Evolutionary conservation across 306 rosid genomes (phyloP).

Genomic region (Cajanus cajan): DNA sequence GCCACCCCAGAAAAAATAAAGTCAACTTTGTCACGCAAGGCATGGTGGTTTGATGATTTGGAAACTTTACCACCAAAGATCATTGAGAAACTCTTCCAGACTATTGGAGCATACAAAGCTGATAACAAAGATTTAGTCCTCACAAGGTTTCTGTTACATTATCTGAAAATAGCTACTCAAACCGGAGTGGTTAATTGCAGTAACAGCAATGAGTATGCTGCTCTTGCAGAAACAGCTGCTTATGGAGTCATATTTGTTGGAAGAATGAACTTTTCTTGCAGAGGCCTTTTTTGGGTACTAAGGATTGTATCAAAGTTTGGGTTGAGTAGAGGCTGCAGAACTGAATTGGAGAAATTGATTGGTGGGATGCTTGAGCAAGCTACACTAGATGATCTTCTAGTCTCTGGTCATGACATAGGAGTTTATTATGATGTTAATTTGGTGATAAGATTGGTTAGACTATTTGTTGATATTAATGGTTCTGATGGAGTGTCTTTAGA

Average conservation of each 20-base stretch:
- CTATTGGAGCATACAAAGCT: conserved; percentile 44
- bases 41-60: conserved; percentile 90
- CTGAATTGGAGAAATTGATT: conserved; percentile 68
- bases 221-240: conserved; percentile 70
- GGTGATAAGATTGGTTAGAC: conserved; percentile 66
- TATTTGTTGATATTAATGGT: conserved; percentile 45
- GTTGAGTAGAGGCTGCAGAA: conserved; percentile 44
- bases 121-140: conserved; percentile 58
- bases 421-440: conserved; percentile 69
- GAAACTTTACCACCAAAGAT: conserved; percentile 60
- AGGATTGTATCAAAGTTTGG: conserved; percentile 72
- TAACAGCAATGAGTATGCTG: conserved; percentile 42
- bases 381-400: conserved; percentile 75
- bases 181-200: conserved; percentile 19
- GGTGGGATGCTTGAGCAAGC: conserved; percentile 73
- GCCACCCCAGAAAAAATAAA: conserved; percentile 53
- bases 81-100: conserved; percentile 55
- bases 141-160: conserved; percentile 77
- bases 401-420: conserved; percentile 59
- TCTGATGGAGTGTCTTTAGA: conserved; percentile 36
- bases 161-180: conserved; percentile 57
- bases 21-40: conserved; percentile 46
- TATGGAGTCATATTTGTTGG: conserved; percentile 68
- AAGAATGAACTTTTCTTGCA: conserved; percentile 55
- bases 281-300: conserved; percentile 69